Base-by-base conservation (phyloP, 495 filamentous ascomycete species). In the Neurospora sp. region DNA sequence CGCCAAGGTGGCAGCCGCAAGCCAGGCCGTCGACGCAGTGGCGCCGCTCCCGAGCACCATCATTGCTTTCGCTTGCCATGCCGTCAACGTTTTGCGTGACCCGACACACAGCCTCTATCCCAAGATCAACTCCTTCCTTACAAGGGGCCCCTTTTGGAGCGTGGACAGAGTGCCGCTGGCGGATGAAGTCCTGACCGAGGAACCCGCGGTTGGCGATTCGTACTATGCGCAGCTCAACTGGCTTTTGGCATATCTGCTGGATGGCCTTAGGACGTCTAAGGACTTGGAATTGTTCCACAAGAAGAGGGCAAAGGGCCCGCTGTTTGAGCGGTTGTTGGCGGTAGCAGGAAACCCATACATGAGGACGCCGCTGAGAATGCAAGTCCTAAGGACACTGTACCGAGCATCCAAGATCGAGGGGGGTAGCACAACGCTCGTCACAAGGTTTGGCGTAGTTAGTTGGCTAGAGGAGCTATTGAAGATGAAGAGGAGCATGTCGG, bases 211-310 rank as follows among this genome's bases (percentile, higher is more conserved):
- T 68, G 92, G 93, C 71, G 93, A 94, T 71, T 86, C 88, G 1
- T 91, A 93, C 74, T 90, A 93, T 74, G 84, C 88, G 9, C 94
- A 97, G 80, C 84, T 92, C 12, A 87, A 84, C 70, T 99, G 96
- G 95, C 86, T 97, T 2, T 81, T 98, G 22, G 86, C 88, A n/a
- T 86, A 92, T 41, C 87, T 98, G 14, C 82, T 92, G 35, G 89
- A 91, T 74, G 90, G 91, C 40, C 71, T 88, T 48, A 81, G 82
- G 5, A 82, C 82, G 7, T 74, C 80, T 3, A 74, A 74, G 82
- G 96, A 98, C 78, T 85, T 98, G 80, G 88, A 91, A 20, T 85
- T 96, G n/a, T 96, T 94, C 81, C 91, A 94, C 71, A 90, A 89
- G 69, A 88, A 91, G 48, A 90, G 91, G 68, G 72, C 70, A 12